These are phyloP conservation scores for Dendrobium catenatum DNA, from an alignment of 106 monocot genomes.

Conservation along the genomic window DNA sequence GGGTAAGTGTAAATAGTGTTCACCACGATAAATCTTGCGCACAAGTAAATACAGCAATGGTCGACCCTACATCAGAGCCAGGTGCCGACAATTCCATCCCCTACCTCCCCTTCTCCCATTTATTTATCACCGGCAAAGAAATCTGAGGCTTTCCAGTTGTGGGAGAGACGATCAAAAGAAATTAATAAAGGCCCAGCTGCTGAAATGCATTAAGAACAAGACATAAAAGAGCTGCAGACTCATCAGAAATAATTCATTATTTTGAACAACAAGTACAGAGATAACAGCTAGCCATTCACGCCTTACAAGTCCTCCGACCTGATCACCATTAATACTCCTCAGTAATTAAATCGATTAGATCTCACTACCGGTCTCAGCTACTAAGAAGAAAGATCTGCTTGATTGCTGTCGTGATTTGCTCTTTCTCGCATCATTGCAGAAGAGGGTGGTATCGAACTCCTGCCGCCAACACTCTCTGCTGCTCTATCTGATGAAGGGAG, in stretches of 20 bases:
- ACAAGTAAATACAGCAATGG: no score
- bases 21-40: no score
- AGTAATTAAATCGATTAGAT: background rate
- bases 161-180: no score
- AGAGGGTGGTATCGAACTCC: slow-evolving; percentile 9
- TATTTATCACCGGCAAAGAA: no score
- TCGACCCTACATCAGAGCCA: no score
- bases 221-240: background rate
- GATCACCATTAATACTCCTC: background rate
- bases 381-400: background rate
- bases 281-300: no score
- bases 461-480: slow-evolving; percentile 14
- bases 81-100: no score
- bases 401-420: background rate
- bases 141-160: no score
- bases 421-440: background rate
- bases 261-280: background rate
- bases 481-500: slow-evolving; percentile 8
- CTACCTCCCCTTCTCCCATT: no score
- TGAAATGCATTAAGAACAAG: background rate
- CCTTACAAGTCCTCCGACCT: no score
- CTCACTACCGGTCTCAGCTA: background rate
- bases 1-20: no score
- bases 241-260: background rate
- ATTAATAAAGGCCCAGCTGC: background rate